These are phyloP conservation scores for Solanum acaule DNA, from an alignment of 257 asterid species.

Conservation along the genomic window DNA sequence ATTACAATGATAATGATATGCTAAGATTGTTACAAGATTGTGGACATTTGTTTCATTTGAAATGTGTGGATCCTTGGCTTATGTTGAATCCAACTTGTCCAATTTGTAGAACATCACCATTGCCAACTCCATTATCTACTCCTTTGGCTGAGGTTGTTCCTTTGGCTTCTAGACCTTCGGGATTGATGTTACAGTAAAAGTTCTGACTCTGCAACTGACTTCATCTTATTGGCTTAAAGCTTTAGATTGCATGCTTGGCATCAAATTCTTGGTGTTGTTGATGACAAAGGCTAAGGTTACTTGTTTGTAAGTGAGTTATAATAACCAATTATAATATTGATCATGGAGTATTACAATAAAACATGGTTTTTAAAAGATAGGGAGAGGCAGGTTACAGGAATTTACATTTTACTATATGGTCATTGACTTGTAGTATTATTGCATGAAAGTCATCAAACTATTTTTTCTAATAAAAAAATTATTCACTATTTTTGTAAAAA, in stretches of 20 bases:
- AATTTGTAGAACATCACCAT: constrained; percentile 77
- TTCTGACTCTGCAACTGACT: background rate
- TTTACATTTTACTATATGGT: background rate
- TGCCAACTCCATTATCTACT: constrained; percentile 69
- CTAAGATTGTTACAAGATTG: constrained; percentile 71
- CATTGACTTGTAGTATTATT: background rate
- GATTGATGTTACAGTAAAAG: background rate
- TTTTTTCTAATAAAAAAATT: background rate
- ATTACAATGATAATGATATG: constrained; percentile 45
- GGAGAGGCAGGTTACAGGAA: background rate
- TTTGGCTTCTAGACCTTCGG: constrained; percentile 36
- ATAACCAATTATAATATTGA: background rate
- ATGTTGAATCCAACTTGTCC: constrained; percentile 87
- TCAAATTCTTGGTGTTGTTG: background rate
- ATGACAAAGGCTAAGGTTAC: background rate
- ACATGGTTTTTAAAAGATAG: background rate
- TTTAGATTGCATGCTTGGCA: background rate
- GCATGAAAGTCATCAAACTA: background rate
- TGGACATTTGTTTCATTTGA: constrained; percentile 69
- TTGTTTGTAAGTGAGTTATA: background rate
- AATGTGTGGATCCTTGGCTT: constrained; percentile 87
- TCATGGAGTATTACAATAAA: background rate
- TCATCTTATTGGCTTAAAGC: background rate
- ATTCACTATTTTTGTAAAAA: background rate
- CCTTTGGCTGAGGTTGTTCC: constrained; percentile 88